A percentile compares a stretch with the other conserved stretches of the same genome.
Conservation (phyloP, 2,329 filamentous ascomycete genomes). For the Pezicula neosporulosa region DNA sequence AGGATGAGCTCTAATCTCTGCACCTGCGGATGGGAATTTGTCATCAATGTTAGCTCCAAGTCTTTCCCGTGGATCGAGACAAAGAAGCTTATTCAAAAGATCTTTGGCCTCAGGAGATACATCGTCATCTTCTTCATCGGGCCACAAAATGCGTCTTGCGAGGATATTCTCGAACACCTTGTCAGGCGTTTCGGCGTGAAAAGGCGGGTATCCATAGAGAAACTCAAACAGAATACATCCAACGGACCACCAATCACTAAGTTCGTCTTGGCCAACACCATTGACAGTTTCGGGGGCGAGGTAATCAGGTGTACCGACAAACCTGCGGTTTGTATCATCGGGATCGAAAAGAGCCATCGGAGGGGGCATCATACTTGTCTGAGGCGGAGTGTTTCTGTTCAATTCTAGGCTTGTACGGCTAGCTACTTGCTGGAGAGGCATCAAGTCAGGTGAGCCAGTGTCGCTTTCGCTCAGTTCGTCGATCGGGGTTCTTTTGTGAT, state of each 20-base stretch:
- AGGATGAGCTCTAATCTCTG: conserved; percentile 83
- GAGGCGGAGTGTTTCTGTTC: conserved; percentile 58
- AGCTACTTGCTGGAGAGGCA: conserved; percentile 52
- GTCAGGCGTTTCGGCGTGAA: conserved; percentile 86
- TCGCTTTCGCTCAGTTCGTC: conserved; percentile 75
- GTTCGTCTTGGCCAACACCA: conserved; percentile 92
- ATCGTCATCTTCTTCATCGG: conserved; percentile 73
- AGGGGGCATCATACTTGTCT: conserved; percentile 75
- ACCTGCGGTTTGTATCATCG: conserved; percentile 86
- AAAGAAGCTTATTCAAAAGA: conserved; percentile 88
- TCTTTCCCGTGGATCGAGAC: conserved; percentile 75
- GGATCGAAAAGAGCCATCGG: conserved; percentile 95
- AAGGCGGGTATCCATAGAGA: conserved; percentile 87
- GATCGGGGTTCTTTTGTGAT: conserved; percentile 54
- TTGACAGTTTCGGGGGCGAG: conserved; percentile 95
- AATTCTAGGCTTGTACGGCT: conserved; percentile 38
- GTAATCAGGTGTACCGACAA: conserved; percentile 96
- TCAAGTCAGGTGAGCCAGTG: conserved; percentile 73
- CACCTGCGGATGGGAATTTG: conserved; percentile 77
- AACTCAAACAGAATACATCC: conserved; percentile 98
- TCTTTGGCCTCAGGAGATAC: conserved; percentile 89
- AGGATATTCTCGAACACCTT: conserved; percentile 97
- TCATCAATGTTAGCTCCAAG: conserved; percentile 84
- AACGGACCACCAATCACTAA: conserved; percentile 99
- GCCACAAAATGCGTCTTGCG: conserved; percentile 87